Conservation (phyloP, 352 stramenopile genomes). For the Globisporangium recalcitrans region DNA sequence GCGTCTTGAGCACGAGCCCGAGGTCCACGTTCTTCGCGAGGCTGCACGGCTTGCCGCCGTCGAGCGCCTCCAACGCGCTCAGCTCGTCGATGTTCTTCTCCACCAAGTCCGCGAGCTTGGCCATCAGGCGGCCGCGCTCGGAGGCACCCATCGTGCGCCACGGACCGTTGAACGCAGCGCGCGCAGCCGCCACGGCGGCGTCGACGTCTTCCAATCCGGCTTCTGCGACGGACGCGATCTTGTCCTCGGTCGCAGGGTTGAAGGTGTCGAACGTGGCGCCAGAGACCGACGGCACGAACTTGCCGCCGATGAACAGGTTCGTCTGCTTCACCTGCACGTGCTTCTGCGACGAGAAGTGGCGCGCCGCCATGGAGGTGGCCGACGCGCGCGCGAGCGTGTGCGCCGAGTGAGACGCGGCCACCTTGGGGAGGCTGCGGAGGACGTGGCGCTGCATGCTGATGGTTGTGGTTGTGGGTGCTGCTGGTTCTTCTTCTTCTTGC, state of each 20-base stretch:
- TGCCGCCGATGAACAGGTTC: slow-evolving; percentile 81
- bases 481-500: background rate
- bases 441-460: slow-evolving; percentile 39
- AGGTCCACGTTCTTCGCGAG: slow-evolving; percentile 82
- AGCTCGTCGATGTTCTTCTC: slow-evolving; percentile 59
- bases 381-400: slow-evolving; percentile 16
- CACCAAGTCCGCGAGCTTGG: slow-evolving; percentile 42
- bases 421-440: slow-evolving; percentile 35
- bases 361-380: slow-evolving; percentile 19
- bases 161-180: slow-evolving; percentile 57
- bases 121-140: slow-evolving; percentile 34
- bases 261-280: slow-evolving; percentile 75
- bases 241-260: slow-evolving; percentile 79
- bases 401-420: slow-evolving; percentile 14
- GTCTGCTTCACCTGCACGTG: slow-evolving; percentile 41
- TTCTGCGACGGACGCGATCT: slow-evolving; percentile 65
- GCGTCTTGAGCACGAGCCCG: slow-evolving; percentile 66
- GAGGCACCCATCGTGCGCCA: slow-evolving; percentile 54
- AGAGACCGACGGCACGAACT: slow-evolving; percentile 67
- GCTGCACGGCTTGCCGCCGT: slow-evolving; percentile 91
- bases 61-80: slow-evolving; percentile 85
- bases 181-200: slow-evolving; percentile 61
- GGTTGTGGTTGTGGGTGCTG: background rate
- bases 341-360: slow-evolving; percentile 30
- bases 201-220: slow-evolving; percentile 64